phyloP scores from a whole-genome alignment of 164 flowering plant genomes.

The Macadamia tetraphylla region DNA sequence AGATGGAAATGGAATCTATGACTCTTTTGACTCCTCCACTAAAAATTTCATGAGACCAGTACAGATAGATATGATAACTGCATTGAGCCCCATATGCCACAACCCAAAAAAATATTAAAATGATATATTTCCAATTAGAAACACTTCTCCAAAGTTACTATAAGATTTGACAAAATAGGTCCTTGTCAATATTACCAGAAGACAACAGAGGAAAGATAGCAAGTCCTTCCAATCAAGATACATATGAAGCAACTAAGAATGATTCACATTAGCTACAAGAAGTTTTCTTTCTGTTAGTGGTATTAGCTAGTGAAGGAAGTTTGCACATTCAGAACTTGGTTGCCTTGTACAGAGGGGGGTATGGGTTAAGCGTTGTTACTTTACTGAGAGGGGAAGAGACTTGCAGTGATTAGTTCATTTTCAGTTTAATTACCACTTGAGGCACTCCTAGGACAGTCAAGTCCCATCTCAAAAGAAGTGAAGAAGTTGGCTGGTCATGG shows the following conservation, averaged over 20 bases:
- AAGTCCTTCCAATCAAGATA: too few relatives aligned
- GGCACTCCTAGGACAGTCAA: slow-evolving; percentile 5
- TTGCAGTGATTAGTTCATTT: background rate
- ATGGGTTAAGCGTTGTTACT: too few relatives aligned
- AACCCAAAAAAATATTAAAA: background rate
- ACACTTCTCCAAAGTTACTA: too few relatives aligned
- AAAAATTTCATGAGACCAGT: slow-evolving; percentile 13
- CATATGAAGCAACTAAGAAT: too few relatives aligned
- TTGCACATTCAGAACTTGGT: background rate
- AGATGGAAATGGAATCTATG: slow-evolving; percentile 26
- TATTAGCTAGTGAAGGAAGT: too few relatives aligned
- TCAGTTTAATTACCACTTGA: background rate
- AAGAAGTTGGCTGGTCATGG: slow-evolving; percentile 17
- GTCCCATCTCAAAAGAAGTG: slow-evolving; percentile 27
- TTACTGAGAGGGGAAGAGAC: background rate
- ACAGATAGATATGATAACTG: background rate
- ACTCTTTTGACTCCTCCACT: slow-evolving; percentile 66
- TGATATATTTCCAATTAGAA: too few relatives aligned
- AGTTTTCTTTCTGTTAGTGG: too few relatives aligned
- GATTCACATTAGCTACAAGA: too few relatives aligned
- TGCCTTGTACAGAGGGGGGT: background rate
- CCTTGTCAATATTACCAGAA: background rate
- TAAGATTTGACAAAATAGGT: background rate
- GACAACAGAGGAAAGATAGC: background rate
- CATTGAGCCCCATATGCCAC: slow-evolving; percentile 1